Percentiles rank a stretch among this genome's conserved stretches.
phyloP scores from a whole-genome alignment of 768 basidiomycete species.

The Lactarius deliciosus region DNA sequence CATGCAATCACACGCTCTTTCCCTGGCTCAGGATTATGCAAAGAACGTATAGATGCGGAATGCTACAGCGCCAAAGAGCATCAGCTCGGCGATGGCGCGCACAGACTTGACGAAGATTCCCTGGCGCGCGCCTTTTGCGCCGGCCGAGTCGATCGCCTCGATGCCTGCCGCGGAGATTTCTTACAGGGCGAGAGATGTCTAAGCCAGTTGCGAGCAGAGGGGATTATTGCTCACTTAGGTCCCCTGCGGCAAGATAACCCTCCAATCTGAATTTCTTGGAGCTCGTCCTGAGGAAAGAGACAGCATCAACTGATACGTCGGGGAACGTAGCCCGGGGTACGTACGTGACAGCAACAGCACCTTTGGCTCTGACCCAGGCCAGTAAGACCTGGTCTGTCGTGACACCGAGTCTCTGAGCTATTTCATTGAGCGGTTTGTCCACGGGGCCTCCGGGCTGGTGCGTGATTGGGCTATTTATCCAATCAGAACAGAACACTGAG shows the following conservation, averaged over 20 bases:
- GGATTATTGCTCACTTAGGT: slow-evolving; percentile 47
- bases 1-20: neutral
- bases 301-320: neutral
- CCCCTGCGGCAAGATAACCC: slow-evolving; percentile 66
- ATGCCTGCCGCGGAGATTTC: slow-evolving; percentile 41
- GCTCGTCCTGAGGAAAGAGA: slow-evolving; percentile 47
- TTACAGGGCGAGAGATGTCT: neutral
- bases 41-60: slow-evolving; percentile 21
- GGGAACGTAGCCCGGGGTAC: slow-evolving; percentile 37
- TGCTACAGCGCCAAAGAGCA: slow-evolving; percentile 17
- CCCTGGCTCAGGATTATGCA: neutral
- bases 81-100: slow-evolving; percentile 15
- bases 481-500: slow-evolving; percentile 1
- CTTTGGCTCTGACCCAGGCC: slow-evolving; percentile 72
- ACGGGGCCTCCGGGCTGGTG: slow-evolving; percentile 59
- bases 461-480: slow-evolving; percentile 55
- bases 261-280: slow-evolving; percentile 63
- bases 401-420: slow-evolving; percentile 51
- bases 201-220: neutral
- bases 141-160: slow-evolving; percentile 55
- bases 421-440: slow-evolving; percentile 54
- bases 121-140: slow-evolving; percentile 41
- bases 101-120: slow-evolving; percentile 6
- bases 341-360: slow-evolving; percentile 69
- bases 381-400: slow-evolving; percentile 67